phyloP scores from a whole-genome alignment of 2,329 filamentous ascomycete species.

The Paecilomyces formosus region DNA sequence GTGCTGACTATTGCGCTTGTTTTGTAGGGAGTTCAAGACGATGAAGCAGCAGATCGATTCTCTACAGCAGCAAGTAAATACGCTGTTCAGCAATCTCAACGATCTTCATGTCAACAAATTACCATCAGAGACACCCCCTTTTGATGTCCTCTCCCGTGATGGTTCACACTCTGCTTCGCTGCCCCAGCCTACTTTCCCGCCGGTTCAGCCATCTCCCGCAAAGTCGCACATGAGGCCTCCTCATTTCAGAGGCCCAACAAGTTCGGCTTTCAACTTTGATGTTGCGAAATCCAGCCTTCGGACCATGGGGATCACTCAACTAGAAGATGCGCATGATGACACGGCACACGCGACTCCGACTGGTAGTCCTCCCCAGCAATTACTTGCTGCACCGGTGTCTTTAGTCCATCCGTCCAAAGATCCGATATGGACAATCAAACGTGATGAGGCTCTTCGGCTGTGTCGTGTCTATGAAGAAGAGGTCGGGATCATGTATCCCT shows the following conservation, averaged over 20 bases:
- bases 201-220: slow-evolving; percentile 35
- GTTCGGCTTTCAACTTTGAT: slow-evolving; percentile 75
- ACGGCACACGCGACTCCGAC: slow-evolving; percentile 48
- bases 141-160: slow-evolving; percentile 30
- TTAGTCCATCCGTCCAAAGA: slow-evolving; percentile 52
- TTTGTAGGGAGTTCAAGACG: slow-evolving; percentile 63
- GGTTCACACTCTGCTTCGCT: slow-evolving; percentile 26
- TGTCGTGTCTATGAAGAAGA: slow-evolving; percentile 81
- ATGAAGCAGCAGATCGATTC: slow-evolving; percentile 67
- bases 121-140: slow-evolving; percentile 22
- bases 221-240: slow-evolving; percentile 49
- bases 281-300: slow-evolving; percentile 80
- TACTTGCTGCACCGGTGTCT: slow-evolving; percentile 21
- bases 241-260: slow-evolving; percentile 77
- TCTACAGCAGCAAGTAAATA: slow-evolving; percentile 78
- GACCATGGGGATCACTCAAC: slow-evolving; percentile 75
- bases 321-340: slow-evolving; percentile 54
- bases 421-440: slow-evolving; percentile 70
- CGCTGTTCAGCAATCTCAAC: slow-evolving; percentile 65
- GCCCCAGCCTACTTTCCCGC: slow-evolving; percentile 21
- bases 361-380: slow-evolving; percentile 34
- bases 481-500: slow-evolving; percentile 85
- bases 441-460: slow-evolving; percentile 72
- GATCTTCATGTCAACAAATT: slow-evolving; percentile 50
- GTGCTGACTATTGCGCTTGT: not conserved